Evolutionary conservation across 2,329 filamentous ascomycete species (phyloP), one percentile per base, ranked within the genome.

Genomic region (Elsinoe ampelina): DNA sequence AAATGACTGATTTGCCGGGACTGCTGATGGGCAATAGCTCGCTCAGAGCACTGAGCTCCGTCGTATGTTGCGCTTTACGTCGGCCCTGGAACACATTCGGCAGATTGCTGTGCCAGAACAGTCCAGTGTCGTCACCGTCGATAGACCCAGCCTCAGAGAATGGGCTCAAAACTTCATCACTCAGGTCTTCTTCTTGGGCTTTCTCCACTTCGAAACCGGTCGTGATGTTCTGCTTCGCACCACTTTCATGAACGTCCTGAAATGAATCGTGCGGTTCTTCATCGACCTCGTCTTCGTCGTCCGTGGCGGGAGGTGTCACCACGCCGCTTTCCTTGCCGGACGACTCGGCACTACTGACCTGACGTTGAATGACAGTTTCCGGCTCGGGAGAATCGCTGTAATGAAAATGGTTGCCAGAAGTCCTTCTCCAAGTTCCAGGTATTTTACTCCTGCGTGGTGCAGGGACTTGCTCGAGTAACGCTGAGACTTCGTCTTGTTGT

Each of bases 371-470:
- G 20, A 41, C 34, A 5, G 26, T 22, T n/a, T 61, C 58, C 12
- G 58, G 54, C 32, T 67, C 69, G 15, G 67, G 66, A 50, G 69
- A 71, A 41, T 75, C 70, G 19, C 68, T 65, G 58, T 72, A 72
- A 6, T 66, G 64, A 41, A 69, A 71, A 50, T 73, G 64, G 50
- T 62, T 68, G 4, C 65, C 68, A 35, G 66, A 72, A 17, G 63
- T 70, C n/a, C 70, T 66, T 41, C 73, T 70, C 70, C 73, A 73
- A 2, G 72, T 73, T 13, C 67, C 66, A 35, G 72, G 70, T 26
- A 73, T 65, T 57, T 74, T 75, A 13, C 68, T 62, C 30, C 73
- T 68, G 17, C 66, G 62, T 57, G 72, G 70, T 38, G 65, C 68
- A 2, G 60, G 61, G 45, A 64, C 60, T 12, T 71, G 59, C 39